Base-by-base conservation (phyloP, 352 stramenopile genomes). In the Globisporangium iwayamae region DNA sequence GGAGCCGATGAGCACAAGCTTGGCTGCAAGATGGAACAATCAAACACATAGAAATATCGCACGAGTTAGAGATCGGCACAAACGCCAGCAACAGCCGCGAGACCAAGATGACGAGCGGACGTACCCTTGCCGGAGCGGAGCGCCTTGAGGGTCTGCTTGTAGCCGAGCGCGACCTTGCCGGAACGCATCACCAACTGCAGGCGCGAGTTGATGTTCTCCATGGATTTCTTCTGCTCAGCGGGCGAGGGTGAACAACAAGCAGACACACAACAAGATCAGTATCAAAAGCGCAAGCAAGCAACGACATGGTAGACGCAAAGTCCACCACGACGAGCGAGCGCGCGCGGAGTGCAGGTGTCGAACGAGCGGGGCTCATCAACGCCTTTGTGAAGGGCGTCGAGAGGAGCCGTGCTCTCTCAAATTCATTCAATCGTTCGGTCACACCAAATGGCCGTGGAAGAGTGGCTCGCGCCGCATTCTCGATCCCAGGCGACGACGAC, bases 141-240 rank as follows among this genome's bases (percentile, higher is more conserved):
- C 70, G 83, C 85, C 93, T 99, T 99, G 57, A 99, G 71, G 53
- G 95, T 98, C 67, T 96, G 87, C 87, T 99, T 99, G 96, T 99
- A 99, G 62, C 98, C 98, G 66, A 99, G 90, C 62, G 94, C 90
- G 56, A 98, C 97, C 90, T 99, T 99, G 71, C 98, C 98, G 41
- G 93, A 99, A 78, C 98, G 98, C 94, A 99, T 99, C 56, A 99
- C 97, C 62, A 99, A 86, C 90, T 99, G 97, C 63, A 99, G 86
- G 62, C 96, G 94, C 71, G 95, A 98, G 96, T 99, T 99, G 89
- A 99, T 99, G 75, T 96, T 98, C 74, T 99, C 97, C 70, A 94
- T 90, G 69, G 85, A 92, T 90, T 99, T 99, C 86, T 99, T 99
- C 85, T 96, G 71, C 73, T 87, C 73, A 43, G 65, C 16, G 61